These are phyloP conservation scores for Nicotiana otophora DNA, from an alignment of 257 asterid genomes.

Conservation along the genomic window DNA sequence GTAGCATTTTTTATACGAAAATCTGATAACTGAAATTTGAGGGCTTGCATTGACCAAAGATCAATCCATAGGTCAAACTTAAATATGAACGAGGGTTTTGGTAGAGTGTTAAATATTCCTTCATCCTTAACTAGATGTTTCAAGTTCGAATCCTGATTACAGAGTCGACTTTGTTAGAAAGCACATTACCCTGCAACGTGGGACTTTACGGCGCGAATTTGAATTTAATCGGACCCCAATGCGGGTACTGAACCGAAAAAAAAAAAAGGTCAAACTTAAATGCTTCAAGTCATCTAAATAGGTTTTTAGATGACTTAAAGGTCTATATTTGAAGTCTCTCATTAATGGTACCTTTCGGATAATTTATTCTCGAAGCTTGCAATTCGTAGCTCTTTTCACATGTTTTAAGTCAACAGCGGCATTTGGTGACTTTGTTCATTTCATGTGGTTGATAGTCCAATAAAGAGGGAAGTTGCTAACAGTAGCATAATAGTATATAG, in stretches of 20 bases:
- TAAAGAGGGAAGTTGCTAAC: neutral
- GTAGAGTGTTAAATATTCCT: no score
- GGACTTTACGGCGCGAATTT: no score
- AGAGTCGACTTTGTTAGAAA: no score
- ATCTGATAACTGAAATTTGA: neutral
- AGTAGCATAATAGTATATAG: neutral
- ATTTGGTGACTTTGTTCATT: neutral
- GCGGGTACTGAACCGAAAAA: no score
- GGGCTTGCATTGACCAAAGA: neutral
- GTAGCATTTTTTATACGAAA: neutral
- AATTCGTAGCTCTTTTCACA: neutral
- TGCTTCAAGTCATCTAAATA: neutral
- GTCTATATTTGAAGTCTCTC: neutral
- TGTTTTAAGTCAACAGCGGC: neutral
- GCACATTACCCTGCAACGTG: accelerated
- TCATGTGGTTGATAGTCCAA: neutral
- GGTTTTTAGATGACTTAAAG: neutral
- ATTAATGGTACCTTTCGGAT: neutral
- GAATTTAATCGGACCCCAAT: no score
- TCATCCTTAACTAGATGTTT: no score
- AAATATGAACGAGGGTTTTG: no score
- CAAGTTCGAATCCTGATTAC: no score
- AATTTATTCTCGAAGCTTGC: neutral
- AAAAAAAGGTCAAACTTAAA: neutral
- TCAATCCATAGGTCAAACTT: neutral